These are phyloP conservation scores for Larix sibirica DNA, from an alignment of 83 land plant genomes.

Conservation along the genomic window DNA sequence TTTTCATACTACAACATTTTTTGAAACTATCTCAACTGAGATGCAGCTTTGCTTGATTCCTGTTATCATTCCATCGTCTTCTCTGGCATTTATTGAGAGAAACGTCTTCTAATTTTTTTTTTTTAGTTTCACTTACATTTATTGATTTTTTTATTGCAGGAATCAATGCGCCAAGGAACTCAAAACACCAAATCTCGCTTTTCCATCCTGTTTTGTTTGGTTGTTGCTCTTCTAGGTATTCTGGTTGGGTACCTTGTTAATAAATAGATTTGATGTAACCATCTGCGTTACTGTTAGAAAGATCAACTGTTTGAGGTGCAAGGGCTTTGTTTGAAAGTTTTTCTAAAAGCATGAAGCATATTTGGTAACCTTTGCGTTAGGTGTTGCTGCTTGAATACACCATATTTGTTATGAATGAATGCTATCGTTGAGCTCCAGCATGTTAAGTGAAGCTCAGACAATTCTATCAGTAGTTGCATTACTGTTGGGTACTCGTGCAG, in stretches of 20 bases:
- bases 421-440: slow-evolving; percentile 2
- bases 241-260: slow-evolving; percentile 10
- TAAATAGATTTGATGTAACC: not conserved
- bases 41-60: no score
- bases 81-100: not conserved
- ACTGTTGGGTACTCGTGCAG: not conserved
- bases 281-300: not conserved
- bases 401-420: not conserved
- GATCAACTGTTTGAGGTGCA: not conserved
- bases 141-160: not conserved
- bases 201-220: slow-evolving; percentile 3
- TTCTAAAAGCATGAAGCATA: not conserved
- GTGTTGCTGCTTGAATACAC: not conserved
- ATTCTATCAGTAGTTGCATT: not conserved
- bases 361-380: not conserved
- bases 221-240: slow-evolving; percentile 16
- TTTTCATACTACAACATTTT: not conserved
- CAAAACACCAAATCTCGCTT: not conserved
- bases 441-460: not conserved
- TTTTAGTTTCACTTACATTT: slow-evolving; percentile 8
- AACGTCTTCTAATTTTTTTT: not conserved
- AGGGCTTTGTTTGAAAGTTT: not conserved
- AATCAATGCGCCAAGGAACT: not conserved
- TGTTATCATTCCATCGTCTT: not conserved
- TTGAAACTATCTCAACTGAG: not conserved